These are phyloP conservation scores for Lachnellula arida DNA, from an alignment of 2,329 filamentous ascomycete species.

Conservation along the genomic window DNA sequence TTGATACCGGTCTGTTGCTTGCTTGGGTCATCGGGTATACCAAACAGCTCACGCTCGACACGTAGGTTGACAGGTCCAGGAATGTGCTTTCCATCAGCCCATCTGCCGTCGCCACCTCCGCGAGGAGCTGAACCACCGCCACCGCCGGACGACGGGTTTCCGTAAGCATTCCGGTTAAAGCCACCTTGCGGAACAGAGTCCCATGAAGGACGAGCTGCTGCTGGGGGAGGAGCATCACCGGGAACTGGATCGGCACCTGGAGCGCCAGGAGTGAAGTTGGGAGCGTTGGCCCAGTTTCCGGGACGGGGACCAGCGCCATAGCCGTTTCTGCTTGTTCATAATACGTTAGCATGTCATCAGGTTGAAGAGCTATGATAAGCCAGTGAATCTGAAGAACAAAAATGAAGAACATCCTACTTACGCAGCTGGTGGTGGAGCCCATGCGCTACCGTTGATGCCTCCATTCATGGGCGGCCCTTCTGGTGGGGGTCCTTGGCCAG, in stretches of 20 bases:
- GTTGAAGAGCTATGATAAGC: neutral
- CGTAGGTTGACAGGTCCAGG: slow-evolving; percentile 84
- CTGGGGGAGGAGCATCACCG: slow-evolving; percentile 22
- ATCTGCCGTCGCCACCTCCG: slow-evolving; percentile 91
- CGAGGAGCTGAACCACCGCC: slow-evolving; percentile 50
- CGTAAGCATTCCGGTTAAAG: slow-evolving; percentile 57
- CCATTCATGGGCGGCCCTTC: slow-evolving; percentile 35
- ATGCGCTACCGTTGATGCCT: slow-evolving; percentile 58
- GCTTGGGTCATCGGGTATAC: slow-evolving; percentile 80
- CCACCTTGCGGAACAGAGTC: slow-evolving; percentile 20
- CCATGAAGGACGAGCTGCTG: slow-evolving; percentile 36
- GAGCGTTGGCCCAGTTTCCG: slow-evolving; percentile 32
- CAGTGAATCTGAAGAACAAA: neutral
- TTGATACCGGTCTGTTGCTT: slow-evolving; percentile 99
- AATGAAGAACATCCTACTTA: slow-evolving; percentile 37
- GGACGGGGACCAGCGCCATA: slow-evolving; percentile 35
- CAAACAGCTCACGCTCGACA: slow-evolving; percentile 93
- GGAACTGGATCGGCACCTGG: slow-evolving; percentile 4
- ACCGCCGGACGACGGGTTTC: slow-evolving; percentile 33
- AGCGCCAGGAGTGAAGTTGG: slow-evolving; percentile 32
- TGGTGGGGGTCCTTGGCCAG: slow-evolving; percentile 19
- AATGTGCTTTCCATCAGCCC: slow-evolving; percentile 95
- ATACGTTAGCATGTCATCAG: slow-evolving; percentile 25
- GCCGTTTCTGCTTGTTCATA: slow-evolving; percentile 42
- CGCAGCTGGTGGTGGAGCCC: slow-evolving; percentile 44